A percentile compares a stretch with the other conserved stretches of the same genome.
phyloP scores from a whole-genome alignment of 176 grass and related monocot species.

The Elymus sibiricus region DNA sequence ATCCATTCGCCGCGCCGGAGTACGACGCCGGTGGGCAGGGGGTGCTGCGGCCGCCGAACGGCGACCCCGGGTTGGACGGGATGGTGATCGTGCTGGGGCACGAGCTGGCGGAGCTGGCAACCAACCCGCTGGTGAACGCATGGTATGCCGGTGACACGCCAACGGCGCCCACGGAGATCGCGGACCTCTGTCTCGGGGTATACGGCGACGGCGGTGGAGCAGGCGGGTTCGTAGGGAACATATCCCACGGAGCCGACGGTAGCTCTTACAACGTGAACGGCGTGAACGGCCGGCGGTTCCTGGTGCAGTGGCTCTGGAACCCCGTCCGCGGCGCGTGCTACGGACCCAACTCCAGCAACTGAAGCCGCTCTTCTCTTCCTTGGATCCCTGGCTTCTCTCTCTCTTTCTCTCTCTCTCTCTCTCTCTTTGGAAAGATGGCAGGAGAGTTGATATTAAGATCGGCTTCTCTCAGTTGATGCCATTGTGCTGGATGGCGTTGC shows the following conservation, averaged over 20 bases:
- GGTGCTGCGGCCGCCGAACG: slow-evolving; percentile 64
- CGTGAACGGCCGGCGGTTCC: slow-evolving; percentile 64
- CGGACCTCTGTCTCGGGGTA: slow-evolving; percentile 73
- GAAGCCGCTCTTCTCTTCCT: slow-evolving; percentile 23
- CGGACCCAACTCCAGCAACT: slow-evolving; percentile 70
- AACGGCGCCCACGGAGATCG: slow-evolving; percentile 85
- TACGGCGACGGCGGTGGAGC: slow-evolving; percentile 75
- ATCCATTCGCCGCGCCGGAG: slow-evolving; percentile 62
- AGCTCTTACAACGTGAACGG: slow-evolving; percentile 73
- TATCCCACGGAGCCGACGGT: slow-evolving; percentile 47
- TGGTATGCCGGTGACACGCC: slow-evolving; percentile 87
- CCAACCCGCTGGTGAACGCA: slow-evolving; percentile 68
- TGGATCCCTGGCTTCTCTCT: slow-evolving; percentile 9
- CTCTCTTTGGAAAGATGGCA: too few species aligned
- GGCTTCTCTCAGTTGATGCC: not conserved
- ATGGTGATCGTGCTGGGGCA: slow-evolving; percentile 88
- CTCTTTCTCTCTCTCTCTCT: not conserved
- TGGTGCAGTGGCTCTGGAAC: slow-evolving; percentile 95
- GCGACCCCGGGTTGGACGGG: slow-evolving; percentile 64
- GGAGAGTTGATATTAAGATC: not conserved
- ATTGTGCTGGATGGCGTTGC: slow-evolving; percentile 30
- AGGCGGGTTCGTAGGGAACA: slow-evolving; percentile 60
- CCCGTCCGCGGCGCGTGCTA: slow-evolving; percentile 46
- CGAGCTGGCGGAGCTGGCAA: slow-evolving; percentile 75
- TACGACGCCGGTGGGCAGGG: not conserved